Evolutionary conservation across 805 yeast species (phyloP).

Genomic region (Lipomyces oligophaga): DNA sequence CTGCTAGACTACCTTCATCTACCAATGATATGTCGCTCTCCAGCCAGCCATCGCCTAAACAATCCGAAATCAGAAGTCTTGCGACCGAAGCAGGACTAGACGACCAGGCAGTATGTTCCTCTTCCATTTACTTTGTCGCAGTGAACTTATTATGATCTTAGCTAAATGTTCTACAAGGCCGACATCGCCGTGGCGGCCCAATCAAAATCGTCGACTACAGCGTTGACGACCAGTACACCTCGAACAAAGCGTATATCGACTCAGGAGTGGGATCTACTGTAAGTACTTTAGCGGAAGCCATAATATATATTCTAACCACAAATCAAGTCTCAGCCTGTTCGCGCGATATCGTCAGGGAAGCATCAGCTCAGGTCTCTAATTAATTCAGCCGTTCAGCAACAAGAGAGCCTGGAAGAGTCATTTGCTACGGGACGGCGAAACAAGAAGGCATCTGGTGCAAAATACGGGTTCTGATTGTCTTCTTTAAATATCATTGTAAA

Average conservation of each 20-base stretch:
- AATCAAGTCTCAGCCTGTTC: slow-evolving; percentile 31
- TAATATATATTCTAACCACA: too few species aligned
- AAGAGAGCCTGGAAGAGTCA: slow-evolving; percentile 36
- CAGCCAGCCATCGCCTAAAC: too few species aligned
- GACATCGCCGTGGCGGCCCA: slow-evolving; percentile 14
- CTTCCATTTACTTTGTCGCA: neutral
- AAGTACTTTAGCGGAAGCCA: too few species aligned
- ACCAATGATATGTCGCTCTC: too few species aligned
- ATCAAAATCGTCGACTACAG: slow-evolving; percentile 39
- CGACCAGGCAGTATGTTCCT: slow-evolving; percentile 6
- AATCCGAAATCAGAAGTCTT: slow-evolving; percentile 3
- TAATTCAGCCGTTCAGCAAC: slow-evolving; percentile 36
- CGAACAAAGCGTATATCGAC: slow-evolving; percentile 36
- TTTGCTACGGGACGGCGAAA: slow-evolving; percentile 31
- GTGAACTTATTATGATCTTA: neutral
- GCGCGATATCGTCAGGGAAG: slow-evolving; percentile 35
- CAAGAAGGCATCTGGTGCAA: slow-evolving; percentile 33
- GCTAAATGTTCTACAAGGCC: slow-evolving; percentile 23
- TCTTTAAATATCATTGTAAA: too few species aligned
- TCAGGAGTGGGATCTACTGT: slow-evolving; percentile 38
- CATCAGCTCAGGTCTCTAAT: slow-evolving; percentile 37
- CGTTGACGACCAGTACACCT: slow-evolving; percentile 41
- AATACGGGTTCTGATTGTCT: slow-evolving; percentile 34
- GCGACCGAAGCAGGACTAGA: slow-evolving; percentile 16
- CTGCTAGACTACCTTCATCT: too few species aligned